Conservation (phyloP, 202 grass and related monocot genomes). For the Elaeis oleifera region DNA sequence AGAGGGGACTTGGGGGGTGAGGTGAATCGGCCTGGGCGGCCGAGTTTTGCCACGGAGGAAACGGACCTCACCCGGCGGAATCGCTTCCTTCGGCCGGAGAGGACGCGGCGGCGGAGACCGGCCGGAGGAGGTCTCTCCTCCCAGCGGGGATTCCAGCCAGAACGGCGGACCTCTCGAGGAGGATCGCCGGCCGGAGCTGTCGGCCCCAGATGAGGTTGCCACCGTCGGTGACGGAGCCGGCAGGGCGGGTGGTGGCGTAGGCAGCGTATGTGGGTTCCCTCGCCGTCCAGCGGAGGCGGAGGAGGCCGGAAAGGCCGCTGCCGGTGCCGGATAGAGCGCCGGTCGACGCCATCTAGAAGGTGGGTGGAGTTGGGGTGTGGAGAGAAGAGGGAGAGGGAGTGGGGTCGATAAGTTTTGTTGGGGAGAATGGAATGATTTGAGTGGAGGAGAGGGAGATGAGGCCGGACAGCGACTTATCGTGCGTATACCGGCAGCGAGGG, state of each 20-base stretch:
- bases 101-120: conserved; percentile 33
- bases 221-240: conserved; percentile 33
- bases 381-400: conserved; percentile 1
- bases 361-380: neutral
- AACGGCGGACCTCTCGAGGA: conserved; percentile 25
- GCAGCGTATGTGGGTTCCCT: conserved; percentile 10
- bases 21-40: conserved; percentile 1
- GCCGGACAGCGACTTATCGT: neutral
- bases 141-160: neutral
- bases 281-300: conserved; percentile 30
- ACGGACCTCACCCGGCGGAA: conserved; percentile 42
- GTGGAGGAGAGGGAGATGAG: conserved; percentile 42
- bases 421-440: conserved; percentile 22
- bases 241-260: conserved; percentile 3
- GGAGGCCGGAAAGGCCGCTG: conserved; percentile 43
- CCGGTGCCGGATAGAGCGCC: conserved; percentile 44
- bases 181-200: conserved; percentile 60
- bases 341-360: conserved; percentile 14
- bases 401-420: conserved; percentile 24
- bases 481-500: neutral
- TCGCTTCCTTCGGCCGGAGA: conserved; percentile 37
- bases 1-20: neutral
- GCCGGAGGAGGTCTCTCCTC: conserved; percentile 18
- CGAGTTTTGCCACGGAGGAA: conserved; percentile 19
- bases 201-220: conserved; percentile 62